Percentiles rank a stretch among this genome's conserved stretches.
These are phyloP conservation scores for Aspergillus pseudoterreus DNA, from an alignment of 2,329 filamentous ascomycete genomes.

Conservation along the genomic window DNA sequence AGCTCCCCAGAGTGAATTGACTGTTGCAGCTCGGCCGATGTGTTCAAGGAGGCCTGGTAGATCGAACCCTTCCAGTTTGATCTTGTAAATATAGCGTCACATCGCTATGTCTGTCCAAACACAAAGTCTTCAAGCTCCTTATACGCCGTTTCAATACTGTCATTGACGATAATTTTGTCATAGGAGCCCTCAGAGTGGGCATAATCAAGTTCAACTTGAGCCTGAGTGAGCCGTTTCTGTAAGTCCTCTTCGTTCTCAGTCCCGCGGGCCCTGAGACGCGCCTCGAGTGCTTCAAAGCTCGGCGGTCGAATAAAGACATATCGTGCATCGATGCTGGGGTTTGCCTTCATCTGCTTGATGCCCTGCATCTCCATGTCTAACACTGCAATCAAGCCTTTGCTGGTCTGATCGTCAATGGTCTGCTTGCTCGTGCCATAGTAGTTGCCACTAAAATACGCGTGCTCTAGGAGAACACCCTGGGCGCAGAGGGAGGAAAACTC, in stretches of 20 bases:
- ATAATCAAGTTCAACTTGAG: constrained; percentile 66
- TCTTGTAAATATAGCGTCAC: neutral
- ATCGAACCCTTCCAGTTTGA: too few species aligned
- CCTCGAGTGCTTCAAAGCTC: constrained; percentile 64
- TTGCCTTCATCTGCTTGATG: constrained; percentile 79
- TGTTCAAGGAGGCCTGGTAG: too few species aligned
- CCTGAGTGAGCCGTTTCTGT: constrained; percentile 62
- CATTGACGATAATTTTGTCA: constrained; percentile 60
- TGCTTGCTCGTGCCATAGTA: constrained; percentile 72
- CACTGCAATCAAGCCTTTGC: constrained; percentile 58
- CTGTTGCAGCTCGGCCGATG: too few species aligned
- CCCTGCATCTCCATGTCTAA: constrained; percentile 90
- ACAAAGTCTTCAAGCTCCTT: constrained; percentile 44
- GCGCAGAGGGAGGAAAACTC: constrained; percentile 62
- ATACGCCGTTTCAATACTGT: constrained; percentile 53
- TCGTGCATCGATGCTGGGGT: constrained; percentile 60
- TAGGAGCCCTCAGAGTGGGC: constrained; percentile 60
- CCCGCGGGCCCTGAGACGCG: constrained; percentile 63
- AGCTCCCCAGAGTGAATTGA: too few species aligned
- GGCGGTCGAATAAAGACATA: constrained; percentile 81
- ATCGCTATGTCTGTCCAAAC: constrained; percentile 2
- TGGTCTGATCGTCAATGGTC: constrained; percentile 15
- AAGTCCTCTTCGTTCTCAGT: constrained; percentile 69
- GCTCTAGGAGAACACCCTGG: constrained; percentile 70
- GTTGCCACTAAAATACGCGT: constrained; percentile 75